Evolutionary conservation across 78 protist species (phyloP).

Genomic region (Speleostelium caveatum): DNA sequence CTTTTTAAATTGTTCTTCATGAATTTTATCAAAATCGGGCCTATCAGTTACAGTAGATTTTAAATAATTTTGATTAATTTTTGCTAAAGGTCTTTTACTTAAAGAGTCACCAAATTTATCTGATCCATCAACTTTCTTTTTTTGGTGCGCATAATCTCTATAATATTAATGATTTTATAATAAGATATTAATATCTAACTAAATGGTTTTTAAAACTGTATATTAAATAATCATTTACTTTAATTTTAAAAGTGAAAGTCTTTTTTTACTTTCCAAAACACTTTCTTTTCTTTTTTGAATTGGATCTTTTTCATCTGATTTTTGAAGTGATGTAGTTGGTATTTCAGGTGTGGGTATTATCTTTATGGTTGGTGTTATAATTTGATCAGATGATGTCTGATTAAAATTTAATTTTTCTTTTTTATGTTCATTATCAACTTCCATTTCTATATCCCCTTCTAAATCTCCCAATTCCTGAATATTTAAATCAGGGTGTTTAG

Average conservation of each 20-base stretch:
- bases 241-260: conserved; percentile 52
- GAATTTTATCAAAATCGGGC: conserved; percentile 72
- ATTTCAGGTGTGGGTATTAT: no score
- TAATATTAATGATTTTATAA: background rate
- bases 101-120: no score
- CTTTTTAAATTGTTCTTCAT: conserved; percentile 43
- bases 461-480: background rate
- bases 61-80: no score
- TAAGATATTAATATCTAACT: background rate
- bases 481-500: background rate
- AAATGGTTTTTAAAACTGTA: background rate
- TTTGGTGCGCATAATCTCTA: conserved; percentile 37
- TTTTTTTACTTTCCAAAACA: conserved; percentile 29
- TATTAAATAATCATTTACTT: conserved; percentile 6
- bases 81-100: no score
- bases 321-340: background rate
- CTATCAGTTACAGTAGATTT: no score
- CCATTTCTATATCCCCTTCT: background rate
- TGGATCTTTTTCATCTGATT: background rate
- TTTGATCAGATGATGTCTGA: no score
- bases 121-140: no score
- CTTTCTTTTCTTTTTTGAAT: conserved; percentile 49
- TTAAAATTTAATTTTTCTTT: no score
- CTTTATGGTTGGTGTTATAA: no score
- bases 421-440: no score